Conservation (phyloP, 441 rosid genomes). For the Gossypium trilobum region DNA sequence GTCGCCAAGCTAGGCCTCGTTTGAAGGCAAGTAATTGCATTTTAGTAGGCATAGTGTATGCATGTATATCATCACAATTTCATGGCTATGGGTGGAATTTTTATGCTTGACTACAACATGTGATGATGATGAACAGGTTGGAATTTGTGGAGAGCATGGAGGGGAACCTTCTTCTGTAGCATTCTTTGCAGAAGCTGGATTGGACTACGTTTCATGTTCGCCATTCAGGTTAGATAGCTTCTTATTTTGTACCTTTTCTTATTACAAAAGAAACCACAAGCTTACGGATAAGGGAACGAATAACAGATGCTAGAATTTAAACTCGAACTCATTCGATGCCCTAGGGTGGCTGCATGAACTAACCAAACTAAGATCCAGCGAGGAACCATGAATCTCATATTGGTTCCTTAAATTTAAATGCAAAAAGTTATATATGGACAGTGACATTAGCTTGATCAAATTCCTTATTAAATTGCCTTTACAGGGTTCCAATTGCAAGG, state of each 20-base stretch:
- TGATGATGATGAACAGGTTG: slow-evolving; percentile 40
- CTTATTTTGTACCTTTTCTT: background rate
- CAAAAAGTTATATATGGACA: background rate
- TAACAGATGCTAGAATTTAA: background rate
- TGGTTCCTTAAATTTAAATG: no score
- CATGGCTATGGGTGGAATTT: no score
- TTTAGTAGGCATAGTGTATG: no score
- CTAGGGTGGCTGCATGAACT: background rate
- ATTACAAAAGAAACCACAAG: background rate
- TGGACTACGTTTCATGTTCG: slow-evolving; percentile 91
- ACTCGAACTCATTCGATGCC: background rate
- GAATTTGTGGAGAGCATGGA: slow-evolving; percentile 94
- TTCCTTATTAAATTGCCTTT: background rate
- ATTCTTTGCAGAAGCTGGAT: slow-evolving; percentile 78
- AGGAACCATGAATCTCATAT: no score
- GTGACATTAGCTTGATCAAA: background rate
- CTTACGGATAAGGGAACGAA: background rate
- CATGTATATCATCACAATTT: no score
- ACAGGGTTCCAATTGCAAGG: slow-evolving; percentile 96
- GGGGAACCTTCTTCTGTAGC: slow-evolving; percentile 92
- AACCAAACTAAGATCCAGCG: background rate
- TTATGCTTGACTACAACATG: background rate
- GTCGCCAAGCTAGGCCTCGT: slow-evolving; percentile 76
- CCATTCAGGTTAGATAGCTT: slow-evolving; percentile 58
- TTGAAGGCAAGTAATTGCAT: slow-evolving; percentile 45